phyloP scores from a whole-genome alignment of 306 rosid species.

The Neltuma alba region DNA sequence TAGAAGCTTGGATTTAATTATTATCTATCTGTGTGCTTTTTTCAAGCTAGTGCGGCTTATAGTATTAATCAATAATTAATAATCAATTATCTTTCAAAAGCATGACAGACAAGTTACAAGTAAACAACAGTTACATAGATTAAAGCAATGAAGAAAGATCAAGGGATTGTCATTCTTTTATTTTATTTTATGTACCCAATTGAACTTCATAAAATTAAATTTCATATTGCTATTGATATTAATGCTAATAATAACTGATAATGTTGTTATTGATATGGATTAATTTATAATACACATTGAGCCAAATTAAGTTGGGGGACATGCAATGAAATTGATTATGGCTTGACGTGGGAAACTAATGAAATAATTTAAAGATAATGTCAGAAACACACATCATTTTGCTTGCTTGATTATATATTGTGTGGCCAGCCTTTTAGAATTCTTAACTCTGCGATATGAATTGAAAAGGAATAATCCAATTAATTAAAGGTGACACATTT shows the following conservation, averaged over 20 bases:
- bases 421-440: not conserved
- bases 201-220: not conserved
- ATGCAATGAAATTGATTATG: not conserved
- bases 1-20: not conserved
- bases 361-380: not conserved
- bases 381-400: not conserved
- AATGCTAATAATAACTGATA: no score
- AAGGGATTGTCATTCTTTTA: not conserved
- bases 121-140: constrained; percentile 6
- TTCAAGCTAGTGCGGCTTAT: not conserved
- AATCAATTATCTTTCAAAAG: not conserved
- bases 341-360: not conserved
- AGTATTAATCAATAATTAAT: no score
- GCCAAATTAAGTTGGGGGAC: not conserved
- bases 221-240: not conserved
- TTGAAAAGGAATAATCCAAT: not conserved
- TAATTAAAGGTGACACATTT: not conserved
- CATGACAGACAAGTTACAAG: constrained; percentile 17
- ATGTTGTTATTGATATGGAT: not conserved
- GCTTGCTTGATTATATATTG: not conserved
- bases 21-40: not conserved
- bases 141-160: not conserved
- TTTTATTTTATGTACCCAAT: not conserved
- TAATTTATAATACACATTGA: not conserved
- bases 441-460: not conserved